Evolutionary conservation across 2,329 filamentous ascomycete species (phyloP).

Genomic region (Lasiodiplodia theobromae): DNA sequence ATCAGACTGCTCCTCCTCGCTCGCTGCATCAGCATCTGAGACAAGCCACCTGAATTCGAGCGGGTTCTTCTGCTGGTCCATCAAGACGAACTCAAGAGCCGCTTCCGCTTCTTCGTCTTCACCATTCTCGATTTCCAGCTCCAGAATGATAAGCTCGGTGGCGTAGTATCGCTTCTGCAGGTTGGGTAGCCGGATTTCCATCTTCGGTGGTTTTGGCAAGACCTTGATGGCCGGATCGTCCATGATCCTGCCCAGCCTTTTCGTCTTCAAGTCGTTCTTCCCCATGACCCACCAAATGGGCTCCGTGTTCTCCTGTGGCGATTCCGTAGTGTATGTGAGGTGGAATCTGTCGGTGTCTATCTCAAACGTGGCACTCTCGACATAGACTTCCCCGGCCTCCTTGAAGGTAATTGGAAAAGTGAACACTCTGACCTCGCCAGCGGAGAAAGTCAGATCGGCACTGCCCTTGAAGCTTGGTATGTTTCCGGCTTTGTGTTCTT

Average conservation of each 20-base stretch:
- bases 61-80: conserved; percentile 62
- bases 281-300: conserved; percentile 45
- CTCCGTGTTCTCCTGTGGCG: conserved; percentile 40
- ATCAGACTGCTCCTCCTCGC: conserved; percentile 38
- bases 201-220: conserved; percentile 88
- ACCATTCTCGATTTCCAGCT: conserved; percentile 76
- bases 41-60: conserved; percentile 57
- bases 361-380: conserved; percentile 68
- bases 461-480: conserved; percentile 59
- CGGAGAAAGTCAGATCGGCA: conserved; percentile 69
- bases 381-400: conserved; percentile 79
- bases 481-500: background rate
- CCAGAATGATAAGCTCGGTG: conserved; percentile 75
- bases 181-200: conserved; percentile 74
- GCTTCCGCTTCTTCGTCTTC: conserved; percentile 81
- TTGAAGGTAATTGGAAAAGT: conserved; percentile 76
- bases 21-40: conserved; percentile 34
- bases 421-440: conserved; percentile 73
- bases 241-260: conserved; percentile 40
- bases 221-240: conserved; percentile 68
- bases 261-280: conserved; percentile 38
- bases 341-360: conserved; percentile 71
- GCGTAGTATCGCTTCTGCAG: conserved; percentile 80
- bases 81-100: conserved; percentile 71
- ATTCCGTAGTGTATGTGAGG: conserved; percentile 69